These are phyloP conservation scores for Ophiognomonia clavigignenti-juglandacearum DNA, from an alignment of 2,329 filamentous ascomycete species.

Conservation along the genomic window DNA sequence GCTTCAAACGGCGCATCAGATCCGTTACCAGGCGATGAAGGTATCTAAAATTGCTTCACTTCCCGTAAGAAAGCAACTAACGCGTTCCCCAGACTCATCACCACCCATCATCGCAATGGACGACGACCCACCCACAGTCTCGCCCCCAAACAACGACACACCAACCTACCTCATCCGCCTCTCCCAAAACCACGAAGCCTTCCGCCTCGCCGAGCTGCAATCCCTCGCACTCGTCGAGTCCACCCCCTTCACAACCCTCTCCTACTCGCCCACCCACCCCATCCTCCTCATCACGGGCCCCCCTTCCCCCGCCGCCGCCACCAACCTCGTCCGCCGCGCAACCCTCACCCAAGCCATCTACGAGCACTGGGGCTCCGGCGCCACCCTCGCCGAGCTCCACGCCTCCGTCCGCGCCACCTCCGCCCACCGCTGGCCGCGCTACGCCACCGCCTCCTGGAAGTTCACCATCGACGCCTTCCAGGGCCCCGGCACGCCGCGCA, in stretches of 20 bases:
- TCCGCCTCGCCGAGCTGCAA: slow-evolving; percentile 78
- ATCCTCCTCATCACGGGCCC: slow-evolving; percentile 71
- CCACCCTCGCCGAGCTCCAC: slow-evolving; percentile 65
- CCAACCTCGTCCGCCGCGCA: slow-evolving; percentile 65
- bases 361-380: slow-evolving; percentile 79
- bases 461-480: slow-evolving; percentile 82
- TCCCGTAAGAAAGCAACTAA: too few relatives aligned
- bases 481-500: slow-evolving; percentile 54
- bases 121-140: background rate
- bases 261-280: slow-evolving; percentile 75
- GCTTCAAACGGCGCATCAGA: too few relatives aligned
- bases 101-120: too few relatives aligned
- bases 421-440: slow-evolving; percentile 60
- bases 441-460: slow-evolving; percentile 66
- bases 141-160: background rate
- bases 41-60: too few relatives aligned
- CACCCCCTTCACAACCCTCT: slow-evolving; percentile 66
- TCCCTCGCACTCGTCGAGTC: slow-evolving; percentile 68
- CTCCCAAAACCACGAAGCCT: slow-evolving; percentile 85
- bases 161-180: slow-evolving; percentile 87
- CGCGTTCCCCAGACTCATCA: too few relatives aligned
- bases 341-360: slow-evolving; percentile 81
- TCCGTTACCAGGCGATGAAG: too few relatives aligned
- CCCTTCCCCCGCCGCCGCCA: slow-evolving; percentile 56
- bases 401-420: slow-evolving; percentile 55